Evolutionary conservation across 352 stramenopile genomes (phyloP).

Genomic region (Phytophthora vignae): DNA sequence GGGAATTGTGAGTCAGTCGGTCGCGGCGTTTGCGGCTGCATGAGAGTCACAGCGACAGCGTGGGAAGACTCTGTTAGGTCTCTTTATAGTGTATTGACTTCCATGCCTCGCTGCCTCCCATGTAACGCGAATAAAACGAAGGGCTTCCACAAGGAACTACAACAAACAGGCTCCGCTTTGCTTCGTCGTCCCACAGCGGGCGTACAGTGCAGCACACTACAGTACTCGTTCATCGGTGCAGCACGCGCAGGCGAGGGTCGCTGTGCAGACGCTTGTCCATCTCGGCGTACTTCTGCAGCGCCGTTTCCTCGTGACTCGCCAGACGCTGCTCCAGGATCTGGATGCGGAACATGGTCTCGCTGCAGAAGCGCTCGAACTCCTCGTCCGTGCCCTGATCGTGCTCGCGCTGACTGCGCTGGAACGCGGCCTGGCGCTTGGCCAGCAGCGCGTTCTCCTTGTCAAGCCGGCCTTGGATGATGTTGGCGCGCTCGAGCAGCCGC

Average conservation of each 20-base stretch:
- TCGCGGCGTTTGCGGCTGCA: constrained; percentile 15
- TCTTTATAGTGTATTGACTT: constrained; percentile 52
- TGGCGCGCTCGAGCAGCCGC: constrained; percentile 92
- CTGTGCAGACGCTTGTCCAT: constrained; percentile 93
- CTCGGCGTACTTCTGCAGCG: constrained; percentile 94
- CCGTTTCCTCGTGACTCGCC: constrained; percentile 92
- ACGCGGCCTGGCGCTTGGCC: constrained; percentile 92
- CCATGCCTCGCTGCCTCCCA: constrained; percentile 16
- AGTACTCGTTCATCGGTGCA: constrained; percentile 59
- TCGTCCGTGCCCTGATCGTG: constrained; percentile 93
- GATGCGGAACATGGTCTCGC: constrained; percentile 96
- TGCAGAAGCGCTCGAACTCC: constrained; percentile 95
- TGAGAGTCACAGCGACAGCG: constrained; percentile 13
- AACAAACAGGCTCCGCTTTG: constrained; percentile 19
- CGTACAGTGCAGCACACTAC: not conserved
- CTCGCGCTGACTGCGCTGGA: constrained; percentile 93
- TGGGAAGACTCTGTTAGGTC: constrained; percentile 38
- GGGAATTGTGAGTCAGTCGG: constrained; percentile 7
- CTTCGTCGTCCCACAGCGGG: not conserved
- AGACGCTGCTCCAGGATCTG: constrained; percentile 95
- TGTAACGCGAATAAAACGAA: constrained; percentile 84
- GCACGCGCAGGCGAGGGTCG: constrained; percentile 80
- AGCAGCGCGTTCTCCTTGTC: constrained; percentile 93
- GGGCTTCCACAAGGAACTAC: constrained; percentile 62
- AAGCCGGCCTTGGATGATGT: constrained; percentile 95